A percentile compares a stretch with the other conserved stretches of the same genome.
These are phyloP conservation scores for Inga laurina DNA, from an alignment of 306 rosid genomes.

Conservation along the genomic window DNA sequence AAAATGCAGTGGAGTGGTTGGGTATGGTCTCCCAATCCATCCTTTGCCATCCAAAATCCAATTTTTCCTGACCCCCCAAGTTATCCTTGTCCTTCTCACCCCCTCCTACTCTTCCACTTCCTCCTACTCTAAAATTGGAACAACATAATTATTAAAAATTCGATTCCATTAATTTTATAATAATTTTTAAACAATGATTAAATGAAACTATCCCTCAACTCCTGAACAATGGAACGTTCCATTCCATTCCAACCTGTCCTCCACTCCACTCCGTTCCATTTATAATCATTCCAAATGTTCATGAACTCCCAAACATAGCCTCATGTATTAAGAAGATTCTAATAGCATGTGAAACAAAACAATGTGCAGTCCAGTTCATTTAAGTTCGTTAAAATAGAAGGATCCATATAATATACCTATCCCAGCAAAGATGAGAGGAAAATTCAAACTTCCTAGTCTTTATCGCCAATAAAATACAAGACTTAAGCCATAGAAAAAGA, in stretches of 20 bases:
- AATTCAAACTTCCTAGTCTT: neutral
- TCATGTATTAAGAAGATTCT: neutral
- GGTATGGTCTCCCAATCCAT: neutral
- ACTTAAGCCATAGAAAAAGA: neutral
- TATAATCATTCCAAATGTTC: neutral
- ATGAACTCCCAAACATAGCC: neutral
- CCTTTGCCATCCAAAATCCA: neutral
- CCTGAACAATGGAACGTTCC: neutral
- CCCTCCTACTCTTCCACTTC: neutral
- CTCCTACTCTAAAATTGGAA: neutral
- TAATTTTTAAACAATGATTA: neutral
- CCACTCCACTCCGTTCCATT: neutral
- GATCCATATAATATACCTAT: neutral
- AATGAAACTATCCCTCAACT: neutral
- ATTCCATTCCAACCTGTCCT: neutral
- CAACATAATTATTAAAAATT: neutral
- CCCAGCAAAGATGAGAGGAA: neutral
- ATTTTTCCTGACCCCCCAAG: neutral
- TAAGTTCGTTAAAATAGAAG: neutral
- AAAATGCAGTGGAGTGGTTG: neutral
- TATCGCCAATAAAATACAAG: neutral
- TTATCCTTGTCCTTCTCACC: neutral
- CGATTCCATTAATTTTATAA: neutral
- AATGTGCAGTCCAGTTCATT: neutral
- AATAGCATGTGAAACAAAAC: neutral